Base-by-base conservation (phyloP, 768 basidiomycete genomes). In the Lyophyllum decastes region DNA sequence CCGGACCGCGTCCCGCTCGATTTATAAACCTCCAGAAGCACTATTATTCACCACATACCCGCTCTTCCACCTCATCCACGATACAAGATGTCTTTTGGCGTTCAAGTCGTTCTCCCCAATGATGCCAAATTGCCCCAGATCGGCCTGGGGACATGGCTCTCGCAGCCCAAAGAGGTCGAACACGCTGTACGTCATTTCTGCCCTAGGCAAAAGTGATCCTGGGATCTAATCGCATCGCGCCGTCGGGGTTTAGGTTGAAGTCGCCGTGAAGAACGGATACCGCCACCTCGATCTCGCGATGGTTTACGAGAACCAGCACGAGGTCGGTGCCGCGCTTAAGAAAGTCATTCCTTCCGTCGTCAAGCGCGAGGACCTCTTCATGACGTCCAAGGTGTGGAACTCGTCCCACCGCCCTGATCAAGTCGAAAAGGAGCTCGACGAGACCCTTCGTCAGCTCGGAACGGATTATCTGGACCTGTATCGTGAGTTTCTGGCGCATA, bases 301-400 rank as follows among this genome's bases (percentile, higher is more conserved):
- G 82, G 77, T 90, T 47, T 94, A 94, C 72, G 68, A 77, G 60
- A 95, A 94, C 71, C 92, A 93, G 71, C 78, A 85, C 56, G 90
- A 89, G 72, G 84, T 91, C 54, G 88, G 90, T 4, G 77, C 78
- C 2, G 89, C 89, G 1, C 77, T 92, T 66, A 87, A 88, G 72
- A 89, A 88, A 67, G 82, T 93, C 67, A 85, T 92, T 58, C 86
- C 86, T 0, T 82, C 83, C 9, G 88, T 92, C 52, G 89, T 92
- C 58, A 82, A 86, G 66, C 88, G 92, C 61, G 84, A 90, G 68
- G 86, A 94, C 14, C 80, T 94, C 54, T 92, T 89, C 72, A 85
- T 90, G 71, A 91, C 90, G 2, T 86, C 85, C 43, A 92, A 95
- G 71, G 80, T 92, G 47, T 94, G 92, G 92, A 93, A 93, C 72